Percentiles rank a stretch among this genome's conserved stretches.
These are phyloP conservation scores for Casuarina cunninghamiana DNA, from an alignment of 306 rosid genomes.

Conservation along the genomic window DNA sequence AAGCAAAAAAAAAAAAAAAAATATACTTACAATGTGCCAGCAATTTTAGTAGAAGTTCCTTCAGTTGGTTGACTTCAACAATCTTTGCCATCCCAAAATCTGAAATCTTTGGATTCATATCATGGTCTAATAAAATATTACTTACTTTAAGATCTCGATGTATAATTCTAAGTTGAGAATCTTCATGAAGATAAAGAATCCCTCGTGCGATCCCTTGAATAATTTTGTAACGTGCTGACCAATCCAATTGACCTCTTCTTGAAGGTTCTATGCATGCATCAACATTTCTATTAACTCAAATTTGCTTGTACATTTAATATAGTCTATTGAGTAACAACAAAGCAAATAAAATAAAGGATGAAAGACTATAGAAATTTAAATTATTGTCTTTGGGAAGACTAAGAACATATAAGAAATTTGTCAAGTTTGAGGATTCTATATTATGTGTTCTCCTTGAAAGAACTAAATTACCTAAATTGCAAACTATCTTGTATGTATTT, in stretches of 20 bases:
- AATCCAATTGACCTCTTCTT: slow-evolving; percentile 25
- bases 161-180: no score
- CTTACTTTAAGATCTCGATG: no score
- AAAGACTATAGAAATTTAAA: no score
- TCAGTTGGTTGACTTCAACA: slow-evolving; percentile 23
- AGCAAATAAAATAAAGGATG: no score
- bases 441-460: no score
- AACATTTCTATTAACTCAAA: not conserved
- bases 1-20: not conserved
- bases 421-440: not conserved
- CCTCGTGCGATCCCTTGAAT: slow-evolving; percentile 37
- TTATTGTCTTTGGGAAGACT: not conserved
- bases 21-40: slow-evolving; percentile 48
- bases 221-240: slow-evolving; percentile 41
- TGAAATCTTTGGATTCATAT: no score
- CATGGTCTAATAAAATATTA: no score
- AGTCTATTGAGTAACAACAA: not conserved
- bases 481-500: no score
- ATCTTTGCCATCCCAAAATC: slow-evolving; percentile 30
- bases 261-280: slow-evolving; percentile 21
- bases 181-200: no score
- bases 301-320: not conserved
- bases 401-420: no score
- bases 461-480: no score
- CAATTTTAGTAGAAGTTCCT: slow-evolving; percentile 32